Evolutionary conservation across 768 basidiomycete species (phyloP), one percentile per base, ranked within the genome.

Genomic region (Exsudoporus frostii): DNA sequence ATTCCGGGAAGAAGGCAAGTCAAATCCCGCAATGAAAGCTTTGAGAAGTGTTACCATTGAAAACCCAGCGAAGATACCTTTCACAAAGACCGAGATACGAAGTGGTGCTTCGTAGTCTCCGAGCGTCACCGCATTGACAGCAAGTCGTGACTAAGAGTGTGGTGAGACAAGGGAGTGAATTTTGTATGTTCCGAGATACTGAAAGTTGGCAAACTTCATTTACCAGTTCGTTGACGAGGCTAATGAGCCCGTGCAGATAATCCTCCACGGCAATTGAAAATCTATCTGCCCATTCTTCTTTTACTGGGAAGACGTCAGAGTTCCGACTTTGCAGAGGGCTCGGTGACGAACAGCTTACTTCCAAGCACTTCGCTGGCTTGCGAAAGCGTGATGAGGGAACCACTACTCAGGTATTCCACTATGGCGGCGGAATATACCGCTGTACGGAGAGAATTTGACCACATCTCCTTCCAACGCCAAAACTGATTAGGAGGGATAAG

Each of bases 381-480:
- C 11, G 76, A 60, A 15, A 90, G 63, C 2, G 87, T 77, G 37
- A 88, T 73, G 25, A 92, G 77, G 34, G 71, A 76, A 24, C 86
- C 78, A 33, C 62, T 75, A 5, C 77, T 73, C 7, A 92, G 74
- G 62, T 85, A 92, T 62, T 86, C 79, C 13, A 84, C 74, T 32
- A 92, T 67, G 17, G 84, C 80, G 1, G 82, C 82, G 37, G 80
- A 77, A 61, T 86, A 92, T 1, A 90, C 76, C 11, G 81, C 81
- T 17, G 78, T 79, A 51, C 89, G 77, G 34, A 91, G 66, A 4
- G 86, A 84, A 61, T 81, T 82, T 1, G 79, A 77, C 89, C 89
- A 91, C 82, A 88, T 82, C 24, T 90, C 88, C 65, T 87, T 90
- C 86, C 86, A 92, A 51, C 82, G 76, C 90, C 90, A 92, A 55